These are phyloP conservation scores for Sclerotinia minor DNA, from an alignment of 2,329 filamentous ascomycete genomes.

Conservation along the genomic window DNA sequence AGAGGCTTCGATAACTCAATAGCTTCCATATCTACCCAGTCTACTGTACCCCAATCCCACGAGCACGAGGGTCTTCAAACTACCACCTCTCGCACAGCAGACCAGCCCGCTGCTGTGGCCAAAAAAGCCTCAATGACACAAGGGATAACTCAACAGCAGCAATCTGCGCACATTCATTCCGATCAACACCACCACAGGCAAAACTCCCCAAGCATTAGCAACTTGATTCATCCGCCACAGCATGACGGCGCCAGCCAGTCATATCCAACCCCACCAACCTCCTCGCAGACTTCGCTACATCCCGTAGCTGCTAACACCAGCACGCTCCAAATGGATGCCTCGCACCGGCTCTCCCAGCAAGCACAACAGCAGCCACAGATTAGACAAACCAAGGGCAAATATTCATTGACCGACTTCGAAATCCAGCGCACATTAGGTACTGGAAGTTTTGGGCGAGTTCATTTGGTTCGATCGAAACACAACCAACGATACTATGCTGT, in stretches of 20 bases:
- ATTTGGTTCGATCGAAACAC: slow-evolving; percentile 95
- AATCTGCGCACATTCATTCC: slow-evolving; percentile 35
- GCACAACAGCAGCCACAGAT: slow-evolving; percentile 37
- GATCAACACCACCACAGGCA: slow-evolving; percentile 47
- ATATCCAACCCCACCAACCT: slow-evolving; percentile 34
- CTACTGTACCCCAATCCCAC: slow-evolving; percentile 39
- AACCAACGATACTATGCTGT: slow-evolving; percentile 98
- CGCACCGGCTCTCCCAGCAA: slow-evolving; percentile 26
- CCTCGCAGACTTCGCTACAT: slow-evolving; percentile 20
- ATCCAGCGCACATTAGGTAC: slow-evolving; percentile 91
- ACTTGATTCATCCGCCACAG: slow-evolving; percentile 71
- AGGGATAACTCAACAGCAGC: slow-evolving; percentile 41
- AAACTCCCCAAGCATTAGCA: slow-evolving; percentile 78
- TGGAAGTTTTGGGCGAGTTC: slow-evolving; percentile 93
- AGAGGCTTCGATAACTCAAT: slow-evolving; percentile 49
- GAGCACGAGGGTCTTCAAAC: slow-evolving; percentile 36
- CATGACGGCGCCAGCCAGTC: slow-evolving; percentile 47
- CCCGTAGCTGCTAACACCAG: slow-evolving; percentile 11
- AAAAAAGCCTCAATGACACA: slow-evolving; percentile 41
- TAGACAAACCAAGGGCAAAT: slow-evolving; percentile 92
- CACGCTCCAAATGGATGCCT: slow-evolving; percentile 19
- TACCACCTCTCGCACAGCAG: slow-evolving; percentile 35
- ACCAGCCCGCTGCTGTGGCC: slow-evolving; percentile 38
- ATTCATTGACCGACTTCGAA: slow-evolving; percentile 86
- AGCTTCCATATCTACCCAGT: slow-evolving; percentile 46